Evolutionary conservation across 805 yeast species (phyloP).

Genomic region (Lachancea nothofagi): DNA sequence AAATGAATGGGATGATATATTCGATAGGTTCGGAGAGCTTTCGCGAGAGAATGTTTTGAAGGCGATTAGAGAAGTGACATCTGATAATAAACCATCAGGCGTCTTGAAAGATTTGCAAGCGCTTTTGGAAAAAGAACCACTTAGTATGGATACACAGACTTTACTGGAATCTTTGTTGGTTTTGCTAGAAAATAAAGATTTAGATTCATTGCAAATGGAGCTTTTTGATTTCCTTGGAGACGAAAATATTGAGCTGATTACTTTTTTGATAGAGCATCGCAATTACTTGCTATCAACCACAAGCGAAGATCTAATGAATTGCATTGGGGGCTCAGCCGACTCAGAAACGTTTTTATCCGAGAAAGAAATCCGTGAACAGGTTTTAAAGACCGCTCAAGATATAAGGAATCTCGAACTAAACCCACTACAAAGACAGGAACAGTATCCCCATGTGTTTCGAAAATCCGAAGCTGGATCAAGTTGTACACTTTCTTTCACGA

Average conservation of each 20-base stretch:
- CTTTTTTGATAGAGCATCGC: conserved; percentile 31
- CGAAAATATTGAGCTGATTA: conserved; percentile 76
- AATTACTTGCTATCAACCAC: conserved; percentile 6
- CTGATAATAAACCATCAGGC: conserved; percentile 10
- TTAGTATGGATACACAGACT: conserved; percentile 32
- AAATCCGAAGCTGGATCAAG: conserved; percentile 52
- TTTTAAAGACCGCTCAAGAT: conserved; percentile 43
- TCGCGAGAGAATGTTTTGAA: conserved; percentile 22
- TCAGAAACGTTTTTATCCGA: conserved; percentile 41
- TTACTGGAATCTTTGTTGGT: conserved; percentile 28
- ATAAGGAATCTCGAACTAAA: conserved; percentile 46
- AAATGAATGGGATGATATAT: conserved; percentile 35
- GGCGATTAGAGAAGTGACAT: conserved; percentile 17
- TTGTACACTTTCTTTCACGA: conserved; percentile 67
- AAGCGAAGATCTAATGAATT: background rate
- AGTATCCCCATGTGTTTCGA: conserved; percentile 85
- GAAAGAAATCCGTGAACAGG: conserved; percentile 50
- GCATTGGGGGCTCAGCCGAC: background rate
- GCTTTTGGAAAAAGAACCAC: conserved; percentile 17
- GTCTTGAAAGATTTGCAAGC: conserved; percentile 18
- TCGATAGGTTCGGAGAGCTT: conserved; percentile 33
- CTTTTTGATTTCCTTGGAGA: conserved; percentile 79
- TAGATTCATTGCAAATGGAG: conserved; percentile 58
- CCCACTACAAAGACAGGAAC: conserved; percentile 41
- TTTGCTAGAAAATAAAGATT: conserved; percentile 33